Percentiles rank a stretch among this genome's conserved stretches.
Evolutionary conservation across 2,329 filamentous ascomycete species (phyloP).

Genomic region (Teratosphaeria destructans): DNA sequence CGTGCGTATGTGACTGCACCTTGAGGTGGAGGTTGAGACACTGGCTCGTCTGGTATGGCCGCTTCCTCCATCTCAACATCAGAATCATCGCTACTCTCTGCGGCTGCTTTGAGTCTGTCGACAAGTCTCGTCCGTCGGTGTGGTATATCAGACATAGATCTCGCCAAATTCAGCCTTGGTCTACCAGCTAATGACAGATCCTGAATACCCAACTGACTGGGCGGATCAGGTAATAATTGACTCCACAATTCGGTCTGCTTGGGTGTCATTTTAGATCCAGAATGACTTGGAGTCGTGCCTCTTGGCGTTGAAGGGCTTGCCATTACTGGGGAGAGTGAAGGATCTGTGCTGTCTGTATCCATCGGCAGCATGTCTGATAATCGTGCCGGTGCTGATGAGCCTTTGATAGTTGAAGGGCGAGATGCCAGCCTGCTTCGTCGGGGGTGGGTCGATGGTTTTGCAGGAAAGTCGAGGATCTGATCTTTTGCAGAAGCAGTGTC

Average conservation of each 20-base stretch:
- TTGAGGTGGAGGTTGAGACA: background rate
- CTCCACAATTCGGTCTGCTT: conserved; percentile 24
- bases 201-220: conserved; percentile 15
- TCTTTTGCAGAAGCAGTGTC: background rate
- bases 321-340: conserved; percentile 7
- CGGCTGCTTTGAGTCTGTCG: conserved; percentile 24
- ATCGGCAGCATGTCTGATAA: conserved; percentile 19
- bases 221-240: conserved; percentile 14
- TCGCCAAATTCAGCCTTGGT: conserved; percentile 7
- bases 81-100: conserved; percentile 11
- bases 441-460: conserved; percentile 1
- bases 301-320: conserved; percentile 14
- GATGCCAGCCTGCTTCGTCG: conserved; percentile 9
- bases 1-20: conserved; percentile 47
- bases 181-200: conserved; percentile 12
- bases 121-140: conserved; percentile 19
- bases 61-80: conserved; percentile 12
- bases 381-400: conserved; percentile 20
- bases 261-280: conserved; percentile 14
- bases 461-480: conserved; percentile 14
- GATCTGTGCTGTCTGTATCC: conserved; percentile 13
- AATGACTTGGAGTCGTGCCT: conserved; percentile 6
- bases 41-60: background rate
- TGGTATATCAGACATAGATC: conserved; percentile 16
- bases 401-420: conserved; percentile 12